Base-by-base conservation (phyloP, 495 filamentous ascomycete genomes). In the Copromyces sp. region DNA sequence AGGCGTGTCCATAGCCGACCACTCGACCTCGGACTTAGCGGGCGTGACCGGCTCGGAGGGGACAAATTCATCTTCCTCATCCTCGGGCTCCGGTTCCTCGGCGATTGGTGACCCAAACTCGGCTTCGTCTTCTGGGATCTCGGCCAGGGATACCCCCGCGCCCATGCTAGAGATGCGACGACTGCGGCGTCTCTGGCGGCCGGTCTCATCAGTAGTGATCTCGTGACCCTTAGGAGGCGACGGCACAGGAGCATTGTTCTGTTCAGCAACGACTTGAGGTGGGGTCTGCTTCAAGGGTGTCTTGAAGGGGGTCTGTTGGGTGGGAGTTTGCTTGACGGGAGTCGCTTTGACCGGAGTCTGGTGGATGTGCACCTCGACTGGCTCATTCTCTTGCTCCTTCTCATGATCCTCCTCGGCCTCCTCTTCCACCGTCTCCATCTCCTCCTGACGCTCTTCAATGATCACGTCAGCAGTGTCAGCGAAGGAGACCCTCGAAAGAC, bases 1-100 rank as follows among this genome's bases (percentile, higher is more conserved):
- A 9, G 88, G 89, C 0, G 89, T 89, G 29, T 83, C 87, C 53
- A 82, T 75, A 6, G 81, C 84, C 3, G 87, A 86, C 85, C 85
- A 88, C 11, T 78, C 74, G 47, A 70, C 79, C 41, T 84, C 82
- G 6, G 77, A 65, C 73, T 83, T 84, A 0, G 78, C 70, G 12
- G 81, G 82, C 9, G 83, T 85, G 5, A 77, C 75, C 29, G 53
- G 53, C 29, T 65, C 53, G 29, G 53, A 65, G 6, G 53, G 53
- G 14, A 65, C 53, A 37, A 65, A 65, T 3, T 65, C 53, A 2
- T 65, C 53, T 65, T 61, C 53, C 4, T 65, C 53, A 9, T 65
- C 53, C 53, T 65, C 29, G 35, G 14, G 12, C 53, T 65, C 29
- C 1, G 29, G 53, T 35, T 65, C 53, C 53, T 65, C 53, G 29